Base-by-base conservation (phyloP, 768 basidiomycete species). In the Collybia sp. region DNA sequence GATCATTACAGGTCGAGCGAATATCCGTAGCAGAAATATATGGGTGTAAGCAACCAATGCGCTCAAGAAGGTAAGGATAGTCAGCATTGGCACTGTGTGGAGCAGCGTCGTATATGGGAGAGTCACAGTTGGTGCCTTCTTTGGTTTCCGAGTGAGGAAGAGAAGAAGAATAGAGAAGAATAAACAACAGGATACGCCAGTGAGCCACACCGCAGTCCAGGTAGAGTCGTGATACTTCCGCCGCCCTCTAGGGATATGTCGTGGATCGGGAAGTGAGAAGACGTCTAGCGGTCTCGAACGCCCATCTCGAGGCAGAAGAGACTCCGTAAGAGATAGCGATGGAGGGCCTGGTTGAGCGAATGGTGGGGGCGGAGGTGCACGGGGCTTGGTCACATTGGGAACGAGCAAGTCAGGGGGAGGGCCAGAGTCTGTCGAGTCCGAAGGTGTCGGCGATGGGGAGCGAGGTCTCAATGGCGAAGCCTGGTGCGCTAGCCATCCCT, bases 1-100 rank as follows among this genome's bases (percentile, higher is more conserved):
- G 32, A 91, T 65, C 71, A 95, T 82, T 42, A 91, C 86, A 13
- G 93, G 92, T 46, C 83, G 80, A 47, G 90, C 86, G 54, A 93
- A 92, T 48, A 89, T 73, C 47, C 83, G 80, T 42, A 95, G 67
- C 35, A 94, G 73, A 51, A 82, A 75, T 36, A 91, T 80, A 59
- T 90, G 86, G 36, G 71, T 64, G 59, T 92, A 92, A 6, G 88
- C 85, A 38, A 78, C 76, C 16, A 71, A 62, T 10, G 89, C 87
- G 56, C 85, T 86, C 48, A 81, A 58, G 49, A 86, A 70, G 3
- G 85, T 87, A 46, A 90, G 67, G 53, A 88, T 79, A 20, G 79
- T 82, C 53, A 90, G 71, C 53, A 91, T 66, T 6, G 89, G 89
- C 15, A 92, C 78, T 6, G 87, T 88, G 58, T 85, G 85, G 42